Evolutionary conservation across 192 early-diverging fungal species (phyloP).

Genomic region (Oehlia diaphana): DNA sequence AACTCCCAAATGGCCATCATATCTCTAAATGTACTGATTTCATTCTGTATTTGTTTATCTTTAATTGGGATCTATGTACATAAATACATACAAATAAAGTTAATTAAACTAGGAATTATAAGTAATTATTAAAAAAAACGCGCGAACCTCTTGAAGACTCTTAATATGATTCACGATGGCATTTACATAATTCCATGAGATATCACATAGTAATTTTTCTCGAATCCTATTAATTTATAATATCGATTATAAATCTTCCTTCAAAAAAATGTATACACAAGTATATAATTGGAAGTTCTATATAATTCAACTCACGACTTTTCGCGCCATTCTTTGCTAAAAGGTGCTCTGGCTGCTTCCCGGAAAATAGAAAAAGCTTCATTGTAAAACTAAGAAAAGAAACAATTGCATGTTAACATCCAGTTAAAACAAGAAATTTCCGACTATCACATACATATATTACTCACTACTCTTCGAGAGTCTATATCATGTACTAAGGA

Average conservation of each 20-base stretch:
- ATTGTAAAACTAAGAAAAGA: background rate
- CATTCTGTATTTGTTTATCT: background rate
- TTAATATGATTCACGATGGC: background rate
- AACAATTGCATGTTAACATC: background rate
- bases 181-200: background rate
- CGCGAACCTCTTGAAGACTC: background rate
- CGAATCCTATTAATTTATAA: background rate
- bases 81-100: background rate
- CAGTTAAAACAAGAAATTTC: background rate
- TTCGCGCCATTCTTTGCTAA: background rate
- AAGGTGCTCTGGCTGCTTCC: background rate
- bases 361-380: background rate
- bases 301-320: background rate
- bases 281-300: no score
- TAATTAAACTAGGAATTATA: background rate
- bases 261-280: background rate
- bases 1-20: conserved; percentile 1
- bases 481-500: background rate
- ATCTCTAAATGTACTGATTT: background rate
- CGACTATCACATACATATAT: background rate
- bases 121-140: background rate
- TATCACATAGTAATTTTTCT: background rate
- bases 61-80: background rate
- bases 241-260: background rate
- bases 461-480: background rate